Evolutionary conservation across 2,329 filamentous ascomycete genomes (phyloP).

Genomic region (Clonostachys byssicola): DNA sequence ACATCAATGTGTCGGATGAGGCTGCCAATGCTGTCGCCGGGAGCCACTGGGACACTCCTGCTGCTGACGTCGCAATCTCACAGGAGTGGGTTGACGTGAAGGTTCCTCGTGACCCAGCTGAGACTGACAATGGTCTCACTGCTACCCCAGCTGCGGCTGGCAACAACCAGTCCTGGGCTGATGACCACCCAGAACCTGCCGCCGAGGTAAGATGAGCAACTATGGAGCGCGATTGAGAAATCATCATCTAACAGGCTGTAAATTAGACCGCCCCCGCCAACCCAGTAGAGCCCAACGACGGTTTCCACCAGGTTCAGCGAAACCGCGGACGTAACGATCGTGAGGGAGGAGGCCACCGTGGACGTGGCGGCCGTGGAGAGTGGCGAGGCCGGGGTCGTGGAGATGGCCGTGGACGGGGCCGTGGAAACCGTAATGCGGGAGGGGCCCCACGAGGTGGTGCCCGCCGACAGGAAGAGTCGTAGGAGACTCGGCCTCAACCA

Average conservation of each 20-base stretch:
- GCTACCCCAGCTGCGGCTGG: constrained; percentile 53
- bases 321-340: constrained; percentile 51
- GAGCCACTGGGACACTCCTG: constrained; percentile 56
- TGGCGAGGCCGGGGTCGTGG: constrained; percentile 47
- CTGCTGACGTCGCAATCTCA: constrained; percentile 38
- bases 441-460: constrained; percentile 21
- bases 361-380: constrained; percentile 42
- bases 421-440: constrained; percentile 28
- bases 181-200: constrained; percentile 62
- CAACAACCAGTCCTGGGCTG: constrained; percentile 72
- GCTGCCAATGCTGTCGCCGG: constrained; percentile 59
- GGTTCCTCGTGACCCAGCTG: constrained; percentile 66
- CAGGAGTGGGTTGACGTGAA: constrained; percentile 71
- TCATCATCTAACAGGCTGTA: constrained; percentile 1
- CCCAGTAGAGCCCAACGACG: constrained; percentile 49
- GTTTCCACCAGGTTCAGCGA: constrained; percentile 69
- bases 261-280: constrained; percentile 19
- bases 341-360: constrained; percentile 36
- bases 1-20: constrained; percentile 44
- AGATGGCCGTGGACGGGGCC: constrained; percentile 39
- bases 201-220: constrained; percentile 30
- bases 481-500: constrained; percentile 15
- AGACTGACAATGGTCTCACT: constrained; percentile 64
- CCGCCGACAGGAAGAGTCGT: constrained; percentile 34
- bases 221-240: background rate